These are phyloP conservation scores for Aciculoconidium aculeatum DNA, from an alignment of 805 yeast genomes.

Conservation along the genomic window DNA sequence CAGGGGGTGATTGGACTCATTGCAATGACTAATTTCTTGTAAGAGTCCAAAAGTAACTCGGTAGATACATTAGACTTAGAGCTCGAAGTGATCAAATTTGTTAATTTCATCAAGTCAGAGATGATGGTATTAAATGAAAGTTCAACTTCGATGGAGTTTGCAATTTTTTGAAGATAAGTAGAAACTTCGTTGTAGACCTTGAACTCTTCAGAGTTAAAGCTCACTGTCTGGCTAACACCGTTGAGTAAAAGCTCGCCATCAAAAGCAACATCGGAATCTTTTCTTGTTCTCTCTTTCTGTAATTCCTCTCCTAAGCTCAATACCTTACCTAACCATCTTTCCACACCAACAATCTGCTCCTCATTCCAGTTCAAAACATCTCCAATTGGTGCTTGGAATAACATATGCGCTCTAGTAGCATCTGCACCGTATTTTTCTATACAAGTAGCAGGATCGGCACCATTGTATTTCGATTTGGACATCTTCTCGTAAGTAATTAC, in stretches of 20 bases:
- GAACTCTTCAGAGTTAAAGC: slow-evolving; percentile 42
- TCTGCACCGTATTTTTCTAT: slow-evolving; percentile 82
- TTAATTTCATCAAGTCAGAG: slow-evolving; percentile 84
- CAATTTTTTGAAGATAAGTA: slow-evolving; percentile 41
- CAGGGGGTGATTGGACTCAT: slow-evolving; percentile 82
- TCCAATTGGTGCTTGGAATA: slow-evolving; percentile 85
- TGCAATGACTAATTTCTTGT: slow-evolving; percentile 50
- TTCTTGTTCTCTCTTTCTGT: slow-evolving; percentile 1
- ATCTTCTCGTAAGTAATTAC: slow-evolving; percentile 72
- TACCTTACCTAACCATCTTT: slow-evolving; percentile 76
- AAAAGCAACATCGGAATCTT: not conserved
- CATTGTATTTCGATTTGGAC: slow-evolving; percentile 95
- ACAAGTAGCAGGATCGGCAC: slow-evolving; percentile 82
- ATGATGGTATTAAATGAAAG: slow-evolving; percentile 77
- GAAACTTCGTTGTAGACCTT: slow-evolving; percentile 55
- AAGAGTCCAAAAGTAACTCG: slow-evolving; percentile 42
- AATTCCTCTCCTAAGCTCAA: slow-evolving; percentile 21
- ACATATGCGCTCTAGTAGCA: slow-evolving; percentile 86
- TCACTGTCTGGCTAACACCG: slow-evolving; percentile 9
- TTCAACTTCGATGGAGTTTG: slow-evolving; percentile 52
- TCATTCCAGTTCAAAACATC: slow-evolving; percentile 91
- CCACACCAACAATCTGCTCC: slow-evolving; percentile 74
- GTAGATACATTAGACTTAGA: slow-evolving; percentile 31
- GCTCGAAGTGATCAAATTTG: slow-evolving; percentile 42
- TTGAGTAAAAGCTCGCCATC: not conserved